Base-by-base conservation (phyloP, 2,329 filamentous ascomycete genomes). In the Xylariales sp. region DNA sequence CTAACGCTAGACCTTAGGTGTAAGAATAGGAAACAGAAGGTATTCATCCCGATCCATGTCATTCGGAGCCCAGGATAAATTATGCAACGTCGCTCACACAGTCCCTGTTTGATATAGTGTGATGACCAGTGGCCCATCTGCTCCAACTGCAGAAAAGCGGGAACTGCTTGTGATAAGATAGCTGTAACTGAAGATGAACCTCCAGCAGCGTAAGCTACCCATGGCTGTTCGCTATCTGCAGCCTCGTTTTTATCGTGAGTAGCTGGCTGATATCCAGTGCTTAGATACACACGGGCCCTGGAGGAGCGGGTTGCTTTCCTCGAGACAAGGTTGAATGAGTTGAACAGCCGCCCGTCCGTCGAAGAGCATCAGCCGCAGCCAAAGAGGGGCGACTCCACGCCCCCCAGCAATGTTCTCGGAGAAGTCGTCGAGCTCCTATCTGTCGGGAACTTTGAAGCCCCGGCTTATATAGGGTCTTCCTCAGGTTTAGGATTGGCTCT, bases 391-490 rank as follows among this genome's bases (percentile, higher is more conserved):
- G 39, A 20, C 13, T 33, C 39, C n/a, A 29, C 43, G 25, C 27
- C 46, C 29, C 27, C 21, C 38, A 44, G 37, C 17, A 53, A 56
- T 45, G 51, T 50, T 17, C 47, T 57, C 4, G 52, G 48, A 17
- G 69, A 73, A 38, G 63, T 72, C 6, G 68, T 73, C n/a, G 69
- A 69, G 2, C 65, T 72, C 18, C 56, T 74, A 14, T 67, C 68
- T 11, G 53, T 70, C 21, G 70, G 65, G 7, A 56, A 55, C 32
- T 50, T 53, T 5, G 69, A 70, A 41, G 66, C 69, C 6, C 65
- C 66, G 13, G 66, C 68, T 17, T 73, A 74, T 45, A 63, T 72
- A 17, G 68, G 68, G 17, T 64, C 67, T 7, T 72, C 69, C 15
- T 71, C 68, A 10, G 70, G 70, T 7, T 59, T 73, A 21, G 65